Evolutionary conservation across 768 basidiomycete genomes (phyloP).

Genomic region (Lactifluus hygrophoroides): DNA sequence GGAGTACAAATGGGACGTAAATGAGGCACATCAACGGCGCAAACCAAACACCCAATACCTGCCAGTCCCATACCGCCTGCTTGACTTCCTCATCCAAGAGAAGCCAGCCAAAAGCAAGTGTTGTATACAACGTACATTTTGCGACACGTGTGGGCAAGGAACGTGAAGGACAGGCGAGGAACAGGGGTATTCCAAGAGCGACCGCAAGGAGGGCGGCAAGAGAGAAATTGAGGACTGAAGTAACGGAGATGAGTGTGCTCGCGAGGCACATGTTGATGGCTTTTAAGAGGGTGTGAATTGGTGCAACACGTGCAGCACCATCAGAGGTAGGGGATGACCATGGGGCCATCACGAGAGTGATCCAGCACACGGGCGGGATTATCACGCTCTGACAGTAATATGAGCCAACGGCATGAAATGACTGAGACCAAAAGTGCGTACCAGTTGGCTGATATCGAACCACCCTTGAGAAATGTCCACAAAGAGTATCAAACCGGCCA

Average conservation of each 20-base stretch:
- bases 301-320: slow-evolving; percentile 25
- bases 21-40: slow-evolving; percentile 75
- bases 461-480: slow-evolving; percentile 35
- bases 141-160: slow-evolving; percentile 24
- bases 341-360: slow-evolving; percentile 29
- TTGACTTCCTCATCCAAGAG: slow-evolving; percentile 37
- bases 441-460: slow-evolving; percentile 36
- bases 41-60: slow-evolving; percentile 74
- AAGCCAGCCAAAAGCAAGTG: slow-evolving; percentile 55
- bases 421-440: slow-evolving; percentile 25
- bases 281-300: slow-evolving; percentile 46
- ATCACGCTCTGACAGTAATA: background rate
- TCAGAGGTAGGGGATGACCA: slow-evolving; percentile 22
- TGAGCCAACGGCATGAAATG: background rate
- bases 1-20: slow-evolving; percentile 65
- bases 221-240: slow-evolving; percentile 87
- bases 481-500: slow-evolving; percentile 46
- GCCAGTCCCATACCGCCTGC: slow-evolving; percentile 65
- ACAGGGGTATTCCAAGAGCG: slow-evolving; percentile 56
- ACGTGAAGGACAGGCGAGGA: slow-evolving; percentile 33
- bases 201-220: slow-evolving; percentile 68
- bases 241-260: slow-evolving; percentile 79
- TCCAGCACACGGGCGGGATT: background rate
- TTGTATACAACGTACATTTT: slow-evolving; percentile 32
- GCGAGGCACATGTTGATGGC: slow-evolving; percentile 73